Evolutionary conservation across 805 yeast species (phyloP).

Genomic region (Ogataea wickerhamii): DNA sequence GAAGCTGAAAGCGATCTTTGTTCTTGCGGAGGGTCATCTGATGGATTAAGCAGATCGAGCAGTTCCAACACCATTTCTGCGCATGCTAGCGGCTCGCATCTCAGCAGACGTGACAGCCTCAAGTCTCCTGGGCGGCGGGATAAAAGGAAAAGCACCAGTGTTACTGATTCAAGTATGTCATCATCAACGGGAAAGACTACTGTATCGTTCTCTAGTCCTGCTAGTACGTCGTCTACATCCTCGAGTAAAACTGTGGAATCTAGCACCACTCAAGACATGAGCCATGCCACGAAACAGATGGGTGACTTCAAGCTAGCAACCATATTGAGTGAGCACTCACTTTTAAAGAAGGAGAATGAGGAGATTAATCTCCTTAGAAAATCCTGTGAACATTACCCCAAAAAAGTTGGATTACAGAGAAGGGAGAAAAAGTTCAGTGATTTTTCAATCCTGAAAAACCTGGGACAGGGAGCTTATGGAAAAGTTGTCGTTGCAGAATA

Average conservation of each 20-base stretch:
- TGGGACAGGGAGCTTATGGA: slow-evolving; percentile 98
- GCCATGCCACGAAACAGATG: slow-evolving; percentile 8
- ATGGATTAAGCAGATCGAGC: slow-evolving; percentile 26
- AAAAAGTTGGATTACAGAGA: slow-evolving; percentile 60
- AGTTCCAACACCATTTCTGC: slow-evolving; percentile 18
- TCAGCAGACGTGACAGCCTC: slow-evolving; percentile 2
- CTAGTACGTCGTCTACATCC: slow-evolving; percentile 12
- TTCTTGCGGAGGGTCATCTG: slow-evolving; percentile 27
- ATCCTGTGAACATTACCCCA: slow-evolving; percentile 47
- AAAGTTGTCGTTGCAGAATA: slow-evolving; percentile 80
- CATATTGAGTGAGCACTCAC: slow-evolving; percentile 38
- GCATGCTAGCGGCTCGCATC: slow-evolving; percentile 2
- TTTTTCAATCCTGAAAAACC: slow-evolving; percentile 63
- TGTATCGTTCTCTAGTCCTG: slow-evolving; percentile 11
- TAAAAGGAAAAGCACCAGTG: slow-evolving; percentile 11
- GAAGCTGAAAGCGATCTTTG: slow-evolving; percentile 34
- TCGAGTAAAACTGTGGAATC: slow-evolving; percentile 6
- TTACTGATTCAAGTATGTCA: slow-evolving; percentile 15
- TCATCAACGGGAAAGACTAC: slow-evolving; percentile 6
- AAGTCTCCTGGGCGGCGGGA: neutral
- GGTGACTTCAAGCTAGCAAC: slow-evolving; percentile 18
- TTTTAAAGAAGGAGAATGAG: slow-evolving; percentile 44
- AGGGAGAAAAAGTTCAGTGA: slow-evolving; percentile 70
- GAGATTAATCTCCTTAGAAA: slow-evolving; percentile 36
- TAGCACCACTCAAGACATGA: slow-evolving; percentile 10